Evolutionary conservation across 331 rosid genomes (phyloP).

Genomic region (Stylosanthes scabra): DNA sequence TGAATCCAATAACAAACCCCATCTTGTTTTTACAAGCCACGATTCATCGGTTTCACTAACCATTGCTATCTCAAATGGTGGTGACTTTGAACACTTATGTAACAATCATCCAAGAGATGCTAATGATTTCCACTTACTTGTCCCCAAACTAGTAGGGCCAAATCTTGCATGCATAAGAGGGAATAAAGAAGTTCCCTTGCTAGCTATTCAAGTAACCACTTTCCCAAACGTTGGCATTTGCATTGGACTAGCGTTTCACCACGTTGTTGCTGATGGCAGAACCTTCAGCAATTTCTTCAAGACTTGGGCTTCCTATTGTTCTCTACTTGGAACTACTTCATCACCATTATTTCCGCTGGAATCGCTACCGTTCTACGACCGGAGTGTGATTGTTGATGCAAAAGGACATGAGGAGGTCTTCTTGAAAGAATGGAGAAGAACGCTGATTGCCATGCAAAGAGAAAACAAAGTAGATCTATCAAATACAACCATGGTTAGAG

Average conservation of each 20-base stretch:
- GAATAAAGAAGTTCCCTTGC: conserved; percentile 38
- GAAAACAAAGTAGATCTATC: no score
- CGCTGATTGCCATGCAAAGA: not conserved
- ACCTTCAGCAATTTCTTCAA: conserved; percentile 59
- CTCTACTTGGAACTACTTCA: not conserved
- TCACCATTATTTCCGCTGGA: not conserved
- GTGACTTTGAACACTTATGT: conserved; percentile 41
- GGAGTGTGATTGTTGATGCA: conserved; percentile 47
- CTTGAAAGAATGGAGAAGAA: conserved; percentile 49
- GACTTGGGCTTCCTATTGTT: conserved; percentile 53
- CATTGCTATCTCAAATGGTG: conserved; percentile 32
- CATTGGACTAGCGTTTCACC: conserved; percentile 51
- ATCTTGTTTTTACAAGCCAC: conserved; percentile 20
- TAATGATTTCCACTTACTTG: conserved; percentile 37
- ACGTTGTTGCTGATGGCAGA: conserved; percentile 51
- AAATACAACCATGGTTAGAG: conserved; percentile 33
- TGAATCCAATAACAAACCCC: conserved; percentile 38
- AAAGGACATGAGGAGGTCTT: conserved; percentile 39
- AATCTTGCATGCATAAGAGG: not conserved
- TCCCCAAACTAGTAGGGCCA: conserved; percentile 38
- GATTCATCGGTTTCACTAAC: conserved; percentile 41
- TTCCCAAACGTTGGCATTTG: conserved; percentile 57
- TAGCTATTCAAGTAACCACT: conserved; percentile 49
- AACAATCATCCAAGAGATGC: conserved; percentile 39
- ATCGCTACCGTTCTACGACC: conserved; percentile 34